These are phyloP conservation scores for Boletus rex-veris DNA, from an alignment of 768 basidiomycete species.

Conservation along the genomic window DNA sequence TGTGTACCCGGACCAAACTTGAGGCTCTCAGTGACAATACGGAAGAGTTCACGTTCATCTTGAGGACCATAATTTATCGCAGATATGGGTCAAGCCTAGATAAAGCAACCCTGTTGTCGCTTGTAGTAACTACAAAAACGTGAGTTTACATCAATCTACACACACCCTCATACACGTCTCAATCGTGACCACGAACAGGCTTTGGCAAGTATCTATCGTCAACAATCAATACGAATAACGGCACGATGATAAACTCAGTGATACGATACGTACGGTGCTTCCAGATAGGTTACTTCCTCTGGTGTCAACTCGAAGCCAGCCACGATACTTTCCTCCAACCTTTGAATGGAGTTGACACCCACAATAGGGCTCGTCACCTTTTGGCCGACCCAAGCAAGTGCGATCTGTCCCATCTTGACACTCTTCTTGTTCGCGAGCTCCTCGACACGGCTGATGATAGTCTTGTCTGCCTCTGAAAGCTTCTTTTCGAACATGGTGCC, in stretches of 20 bases:
- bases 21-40: no score
- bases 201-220: constrained; percentile 15
- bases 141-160: no score
- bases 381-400: constrained; percentile 39
- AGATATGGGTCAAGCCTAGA: no score
- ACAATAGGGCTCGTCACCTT: constrained; percentile 46
- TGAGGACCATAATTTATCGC: no score
- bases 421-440: constrained; percentile 38
- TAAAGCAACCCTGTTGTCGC: no score
- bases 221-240: constrained; percentile 1
- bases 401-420: constrained; percentile 43
- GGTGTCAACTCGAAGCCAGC: constrained; percentile 21
- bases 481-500: constrained; percentile 26
- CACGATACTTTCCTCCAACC: constrained; percentile 31
- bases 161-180: neutral
- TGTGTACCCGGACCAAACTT: no score
- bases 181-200: constrained; percentile 16
- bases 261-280: constrained; percentile 22
- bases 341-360: constrained; percentile 34
- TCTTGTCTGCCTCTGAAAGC: constrained; percentile 27
- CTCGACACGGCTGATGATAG: constrained; percentile 40
- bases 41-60: no score
- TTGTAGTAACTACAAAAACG: no score
- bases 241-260: neutral
- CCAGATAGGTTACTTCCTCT: constrained; percentile 31